Conservation (phyloP, 2,329 filamentous ascomycete species). For the Beauveria pseudobassiana region DNA sequence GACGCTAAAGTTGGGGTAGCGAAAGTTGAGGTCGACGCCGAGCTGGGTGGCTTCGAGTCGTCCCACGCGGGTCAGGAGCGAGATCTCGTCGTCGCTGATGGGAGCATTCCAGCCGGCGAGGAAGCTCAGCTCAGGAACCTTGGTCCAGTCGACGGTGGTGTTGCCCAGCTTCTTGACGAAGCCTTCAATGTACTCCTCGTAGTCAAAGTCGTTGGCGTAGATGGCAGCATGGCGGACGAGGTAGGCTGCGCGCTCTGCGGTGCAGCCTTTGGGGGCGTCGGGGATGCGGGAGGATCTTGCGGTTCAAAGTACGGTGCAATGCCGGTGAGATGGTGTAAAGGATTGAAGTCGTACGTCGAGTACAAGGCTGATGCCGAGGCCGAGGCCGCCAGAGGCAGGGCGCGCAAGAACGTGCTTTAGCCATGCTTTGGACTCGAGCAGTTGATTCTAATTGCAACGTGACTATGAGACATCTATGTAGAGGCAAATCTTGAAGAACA, state of each 20-base stretch:
- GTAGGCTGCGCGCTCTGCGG: slow-evolving; percentile 44
- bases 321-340: slow-evolving; percentile 47
- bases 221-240: slow-evolving; percentile 53
- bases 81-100: slow-evolving; percentile 46
- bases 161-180: slow-evolving; percentile 53
- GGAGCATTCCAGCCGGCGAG: slow-evolving; percentile 49
- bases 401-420: background rate
- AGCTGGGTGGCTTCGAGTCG: slow-evolving; percentile 52
- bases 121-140: slow-evolving; percentile 48
- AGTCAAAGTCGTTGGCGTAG: slow-evolving; percentile 53
- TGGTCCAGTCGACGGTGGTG: slow-evolving; percentile 50
- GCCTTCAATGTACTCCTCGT: slow-evolving; percentile 48
- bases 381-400: slow-evolving; percentile 6
- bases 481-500: background rate
- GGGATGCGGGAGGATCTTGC: slow-evolving; percentile 37
- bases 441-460: background rate
- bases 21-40: slow-evolving; percentile 49
- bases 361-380: slow-evolving; percentile 27
- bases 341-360: slow-evolving; percentile 43
- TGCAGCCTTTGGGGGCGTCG: slow-evolving; percentile 41
- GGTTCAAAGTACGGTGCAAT: slow-evolving; percentile 52
- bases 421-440: background rate
- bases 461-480: background rate
- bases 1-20: slow-evolving; percentile 46
- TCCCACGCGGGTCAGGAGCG: slow-evolving; percentile 55